phyloP scores from a whole-genome alignment of 2,329 filamentous ascomycete species.

The Fusarium verticillioides region DNA sequence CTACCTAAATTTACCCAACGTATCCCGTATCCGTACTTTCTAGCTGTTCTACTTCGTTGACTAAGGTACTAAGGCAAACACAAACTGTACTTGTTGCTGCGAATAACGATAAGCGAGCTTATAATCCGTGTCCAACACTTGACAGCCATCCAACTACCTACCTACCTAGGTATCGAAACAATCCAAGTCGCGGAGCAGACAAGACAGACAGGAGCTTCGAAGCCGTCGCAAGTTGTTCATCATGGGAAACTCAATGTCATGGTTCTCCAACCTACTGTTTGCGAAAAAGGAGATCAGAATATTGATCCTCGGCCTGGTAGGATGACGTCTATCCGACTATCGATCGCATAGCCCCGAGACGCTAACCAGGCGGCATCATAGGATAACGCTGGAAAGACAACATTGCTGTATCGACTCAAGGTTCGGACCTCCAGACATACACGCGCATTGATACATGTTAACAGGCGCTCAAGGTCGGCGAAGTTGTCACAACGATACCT shows the following conservation, averaged over 20 bases:
- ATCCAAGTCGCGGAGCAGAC: constrained; percentile 2
- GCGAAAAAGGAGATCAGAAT: constrained; percentile 98
- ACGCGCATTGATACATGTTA: constrained; percentile 13
- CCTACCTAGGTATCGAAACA: background rate
- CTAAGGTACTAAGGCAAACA: constrained; percentile 4
- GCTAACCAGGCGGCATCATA: constrained; percentile 52
- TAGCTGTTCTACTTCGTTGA: constrained; percentile 19
- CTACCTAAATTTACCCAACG: constrained; percentile 27
- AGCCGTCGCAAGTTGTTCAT: constrained; percentile 47
- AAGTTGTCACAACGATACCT: constrained; percentile 98
- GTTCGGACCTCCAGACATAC: constrained; percentile 55
- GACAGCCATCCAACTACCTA: background rate
- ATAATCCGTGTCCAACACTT: background rate
- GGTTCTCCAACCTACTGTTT: constrained; percentile 81
- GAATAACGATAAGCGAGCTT: constrained; percentile 10
- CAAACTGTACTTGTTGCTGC: constrained; percentile 12
- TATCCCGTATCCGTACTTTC: constrained; percentile 6
- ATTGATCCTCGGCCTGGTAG: constrained; percentile 90
- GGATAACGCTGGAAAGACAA: constrained; percentile 99
- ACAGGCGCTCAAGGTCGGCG: constrained; percentile 79
- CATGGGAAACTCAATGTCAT: constrained; percentile 74
- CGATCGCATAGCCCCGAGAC: constrained; percentile 27
- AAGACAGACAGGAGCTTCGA: constrained; percentile 17
- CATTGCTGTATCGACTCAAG: constrained; percentile 94
- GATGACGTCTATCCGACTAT: constrained; percentile 34